phyloP scores from a whole-genome alignment of 495 filamentous ascomycete species.

The Penicillium ucsense region DNA sequence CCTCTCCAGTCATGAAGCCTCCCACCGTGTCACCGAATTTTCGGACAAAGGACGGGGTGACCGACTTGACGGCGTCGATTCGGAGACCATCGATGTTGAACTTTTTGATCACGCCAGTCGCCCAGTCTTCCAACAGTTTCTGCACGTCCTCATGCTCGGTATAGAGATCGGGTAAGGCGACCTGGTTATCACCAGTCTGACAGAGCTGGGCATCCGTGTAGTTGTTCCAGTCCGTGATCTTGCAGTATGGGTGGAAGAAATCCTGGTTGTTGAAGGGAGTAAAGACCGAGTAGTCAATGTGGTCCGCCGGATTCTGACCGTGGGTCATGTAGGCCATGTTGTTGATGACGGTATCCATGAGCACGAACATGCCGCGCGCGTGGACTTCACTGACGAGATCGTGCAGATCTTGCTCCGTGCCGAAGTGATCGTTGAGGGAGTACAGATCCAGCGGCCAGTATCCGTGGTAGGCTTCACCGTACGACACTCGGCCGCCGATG shows the following conservation, averaged over 20 bases:
- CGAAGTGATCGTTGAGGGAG: conserved; percentile 56
- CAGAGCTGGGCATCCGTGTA: conserved; percentile 41
- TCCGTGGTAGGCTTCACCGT: conserved; percentile 60
- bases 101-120: conserved; percentile 47
- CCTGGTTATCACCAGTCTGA: conserved; percentile 50
- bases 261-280: conserved; percentile 53
- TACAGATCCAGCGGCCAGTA: conserved; percentile 67
- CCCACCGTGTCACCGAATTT: conserved; percentile 47
- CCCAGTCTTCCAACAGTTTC: conserved; percentile 50
- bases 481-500: conserved; percentile 32
- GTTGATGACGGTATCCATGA: conserved; percentile 74
- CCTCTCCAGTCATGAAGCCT: conserved; percentile 58
- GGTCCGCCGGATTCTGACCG: conserved; percentile 42
- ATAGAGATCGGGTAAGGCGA: conserved; percentile 56
- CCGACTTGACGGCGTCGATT: conserved; percentile 66
- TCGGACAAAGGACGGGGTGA: conserved; percentile 55
- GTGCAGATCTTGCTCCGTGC: conserved; percentile 51
- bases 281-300: conserved; percentile 51
- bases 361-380: conserved; percentile 55
- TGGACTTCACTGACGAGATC: conserved; percentile 52
- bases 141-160: conserved; percentile 53
- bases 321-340: conserved; percentile 50
- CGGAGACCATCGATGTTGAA: conserved; percentile 73
- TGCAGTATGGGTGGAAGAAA: conserved; percentile 59
- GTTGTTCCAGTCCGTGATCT: conserved; percentile 53